Base-by-base conservation (phyloP, 345 rosid genomes). In the Punica granatum region DNA sequence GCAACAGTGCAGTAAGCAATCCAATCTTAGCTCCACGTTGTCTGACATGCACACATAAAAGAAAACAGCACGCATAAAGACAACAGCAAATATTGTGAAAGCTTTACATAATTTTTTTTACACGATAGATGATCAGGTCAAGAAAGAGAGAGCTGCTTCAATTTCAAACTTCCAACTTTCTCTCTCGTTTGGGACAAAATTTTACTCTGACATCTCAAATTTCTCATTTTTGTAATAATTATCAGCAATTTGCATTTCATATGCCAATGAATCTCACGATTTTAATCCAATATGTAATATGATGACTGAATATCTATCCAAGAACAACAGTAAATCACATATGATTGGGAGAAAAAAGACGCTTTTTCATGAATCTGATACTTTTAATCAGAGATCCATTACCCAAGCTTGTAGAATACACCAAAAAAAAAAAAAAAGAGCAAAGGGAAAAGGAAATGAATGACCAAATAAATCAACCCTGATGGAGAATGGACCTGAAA, bases 401-500 rank as follows among this genome's bases (percentile, higher is more conserved):
- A 2, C 26, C 59, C 56, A 16, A 32, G 33, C 10, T 31, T 11
- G 25, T 5, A 44, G 6, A 31, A 31, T 16, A 36, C n/a, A n/a
- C n/a, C n/a, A n/a, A n/a, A n/a, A n/a, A n/a, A n/a, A n/a, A 43
- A 18, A 42, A 30, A 10, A 30, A 43, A 65, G 53, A 13, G 61
- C 61, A 28, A 26, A 39, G 67, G 33, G 16, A 28, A 15, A 64
- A 26, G 18, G 32, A 37, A 66, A 36, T 37, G 41, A 37, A n/a
- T 28, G 53, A 70, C 35, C 46, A 61, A 21, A 53, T 5, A 54
- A 61, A 70, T 67, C 39, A 66, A 49, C 53, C 10, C 11, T 12
- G 63, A 21, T 13, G 34, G 30, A 10, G 1, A 49, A 3, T 13
- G 32, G 6, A 73, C 15, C n/a, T 53, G 9, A 1, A 58, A 32